Base-by-base conservation (phyloP, 148 eudicot genomes). In the Chenopodium suecicum region DNA sequence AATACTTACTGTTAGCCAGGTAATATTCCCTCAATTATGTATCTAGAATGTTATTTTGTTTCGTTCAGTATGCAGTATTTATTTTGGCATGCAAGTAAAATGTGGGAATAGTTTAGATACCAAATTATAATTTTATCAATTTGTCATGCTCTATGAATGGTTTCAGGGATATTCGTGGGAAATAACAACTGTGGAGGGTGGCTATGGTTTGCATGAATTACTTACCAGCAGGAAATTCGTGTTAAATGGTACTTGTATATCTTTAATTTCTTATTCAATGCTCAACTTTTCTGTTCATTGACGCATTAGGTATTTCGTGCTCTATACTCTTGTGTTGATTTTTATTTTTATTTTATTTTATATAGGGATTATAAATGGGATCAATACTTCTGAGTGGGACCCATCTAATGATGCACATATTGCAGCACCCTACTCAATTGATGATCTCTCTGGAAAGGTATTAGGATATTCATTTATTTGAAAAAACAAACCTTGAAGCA, bases 391-490 rank as follows among this genome's bases (percentile, higher is more conserved):
- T 25, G 99, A 94, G 68, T 97, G 99, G 99, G 73, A 90, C 75
- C 99, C 99, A 31, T 90, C 93, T 50, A 48, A 80, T 50, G 99
- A 97, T 88, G 83, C 78, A 83, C 89, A 91, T 83, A 88, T 97
- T 76, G 77, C 88, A 69, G 90, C 94, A 54, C 89, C 86, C 75
- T 97, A 94, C 91, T 89, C 98, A 27, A 56, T 85, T 75, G 77
- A 94, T 71, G 95, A 97, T 81, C 90, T 97, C 72, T 94, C 99
- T 22, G 98, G 99, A 83, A 97, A 97, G 98, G 99, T 94, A 54
- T 20, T 80, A 66, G 31, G 50, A 41, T 73, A n/a, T 64, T 65
- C 34, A 66, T 48, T 31, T 65, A 34, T 56, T 71, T 20, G 47
- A 13, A 25, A 70, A 80, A 23, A 27, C 48, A 56, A 4, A 14